Conservation (phyloP, 352 stramenopile genomes). For the Pythium utonaiense region DNA sequence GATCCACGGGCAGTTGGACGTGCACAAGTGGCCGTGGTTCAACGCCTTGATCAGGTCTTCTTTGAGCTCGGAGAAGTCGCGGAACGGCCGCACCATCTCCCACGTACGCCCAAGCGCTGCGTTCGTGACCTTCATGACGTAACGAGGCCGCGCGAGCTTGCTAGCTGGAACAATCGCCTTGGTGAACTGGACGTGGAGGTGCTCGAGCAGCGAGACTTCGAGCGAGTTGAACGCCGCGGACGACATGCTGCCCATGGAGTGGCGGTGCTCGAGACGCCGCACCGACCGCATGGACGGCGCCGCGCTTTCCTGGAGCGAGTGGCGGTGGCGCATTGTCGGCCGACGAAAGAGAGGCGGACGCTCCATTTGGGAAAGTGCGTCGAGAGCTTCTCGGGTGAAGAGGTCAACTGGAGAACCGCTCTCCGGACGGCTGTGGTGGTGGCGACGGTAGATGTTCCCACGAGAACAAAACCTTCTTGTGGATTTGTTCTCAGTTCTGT, state of each 20-base stretch:
- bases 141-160: conserved; percentile 64
- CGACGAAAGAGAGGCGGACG: conserved; percentile 4
- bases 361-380: too few species aligned
- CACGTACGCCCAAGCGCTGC: conserved; percentile 60
- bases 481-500: too few species aligned
- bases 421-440: too few species aligned
- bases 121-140: conserved; percentile 80
- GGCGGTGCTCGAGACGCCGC: conserved; percentile 42
- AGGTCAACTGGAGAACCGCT: too few species aligned
- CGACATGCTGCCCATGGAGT: conserved; percentile 27
- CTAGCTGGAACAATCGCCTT: conserved; percentile 73
- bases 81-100: conserved; percentile 78
- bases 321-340: conserved; percentile 12
- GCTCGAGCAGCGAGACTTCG: conserved; percentile 68
- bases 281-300: conserved; percentile 6
- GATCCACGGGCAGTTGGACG: conserved; percentile 79
- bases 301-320: conserved; percentile 11
- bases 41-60: conserved; percentile 50
- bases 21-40: conserved; percentile 77
- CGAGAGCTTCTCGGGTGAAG: too few species aligned
- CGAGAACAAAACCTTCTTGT: not conserved
- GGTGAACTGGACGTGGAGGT: conserved; percentile 75
- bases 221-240: conserved; percentile 31
- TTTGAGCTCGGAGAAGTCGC: conserved; percentile 80
- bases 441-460: too few species aligned